Conservation (phyloP, 495 filamentous ascomycete genomes). For the Daldinia loculata region DNA sequence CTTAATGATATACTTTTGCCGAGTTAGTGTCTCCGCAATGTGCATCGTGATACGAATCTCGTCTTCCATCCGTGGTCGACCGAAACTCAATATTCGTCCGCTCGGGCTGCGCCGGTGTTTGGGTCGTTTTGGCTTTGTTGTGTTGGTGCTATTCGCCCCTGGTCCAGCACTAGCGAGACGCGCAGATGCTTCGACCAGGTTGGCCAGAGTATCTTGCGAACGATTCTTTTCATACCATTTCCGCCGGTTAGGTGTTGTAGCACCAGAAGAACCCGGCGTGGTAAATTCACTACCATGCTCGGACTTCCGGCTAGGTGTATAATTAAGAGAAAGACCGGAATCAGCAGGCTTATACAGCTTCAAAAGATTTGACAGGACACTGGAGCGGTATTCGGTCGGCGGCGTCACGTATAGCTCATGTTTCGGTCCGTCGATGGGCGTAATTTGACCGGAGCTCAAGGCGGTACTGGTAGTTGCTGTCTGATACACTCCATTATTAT, state of each 20-base stretch:
- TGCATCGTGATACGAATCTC: conserved; percentile 87
- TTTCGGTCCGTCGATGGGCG: conserved; percentile 66
- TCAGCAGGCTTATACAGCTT: conserved; percentile 69
- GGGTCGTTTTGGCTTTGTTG: conserved; percentile 53
- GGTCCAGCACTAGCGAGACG: conserved; percentile 56
- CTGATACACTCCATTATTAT: conserved; percentile 24
- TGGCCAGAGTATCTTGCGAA: conserved; percentile 58
- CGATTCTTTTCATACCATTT: conserved; percentile 70
- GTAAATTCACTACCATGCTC: conserved; percentile 46
- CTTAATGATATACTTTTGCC: conserved; percentile 84
- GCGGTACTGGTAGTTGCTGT: conserved; percentile 41
- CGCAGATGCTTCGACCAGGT: conserved; percentile 66
- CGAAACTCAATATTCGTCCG: conserved; percentile 51
- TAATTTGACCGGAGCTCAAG: conserved; percentile 65
- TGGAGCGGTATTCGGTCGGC: conserved; percentile 75
- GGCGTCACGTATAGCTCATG: conserved; percentile 72
- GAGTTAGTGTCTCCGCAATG: conserved; percentile 82
- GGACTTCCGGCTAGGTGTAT: conserved; percentile 38
- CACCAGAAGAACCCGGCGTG: conserved; percentile 54
- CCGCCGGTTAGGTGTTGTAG: conserved; percentile 62
- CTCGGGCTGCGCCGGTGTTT: conserved; percentile 50
- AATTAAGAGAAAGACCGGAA: conserved; percentile 34
- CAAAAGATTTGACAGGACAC: conserved; percentile 79
- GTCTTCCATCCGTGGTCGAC: conserved; percentile 58
- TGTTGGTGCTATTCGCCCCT: conserved; percentile 28